Evolutionary conservation across 345 rosid species (phyloP).

Genomic region (Ricinus communis): DNA sequence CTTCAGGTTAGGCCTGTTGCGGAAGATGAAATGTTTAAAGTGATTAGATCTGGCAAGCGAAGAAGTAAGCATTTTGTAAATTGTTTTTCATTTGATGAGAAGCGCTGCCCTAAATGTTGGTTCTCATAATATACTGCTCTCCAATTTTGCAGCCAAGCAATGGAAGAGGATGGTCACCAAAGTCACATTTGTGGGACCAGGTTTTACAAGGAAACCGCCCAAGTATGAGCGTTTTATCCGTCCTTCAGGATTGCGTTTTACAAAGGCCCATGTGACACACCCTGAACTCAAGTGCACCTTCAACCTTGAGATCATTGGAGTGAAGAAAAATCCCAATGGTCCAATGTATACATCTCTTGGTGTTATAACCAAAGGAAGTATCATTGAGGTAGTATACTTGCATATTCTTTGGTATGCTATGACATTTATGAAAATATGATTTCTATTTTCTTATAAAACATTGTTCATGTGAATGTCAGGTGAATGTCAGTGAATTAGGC

Average conservation of each 20-base stretch:
- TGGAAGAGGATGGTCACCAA: slow-evolving; percentile 98
- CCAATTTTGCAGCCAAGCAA: slow-evolving; percentile 64
- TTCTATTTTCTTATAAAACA: not conserved
- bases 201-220: slow-evolving; percentile 93
- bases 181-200: slow-evolving; percentile 85
- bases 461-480: slow-evolving; percentile 45
- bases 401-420: not conserved
- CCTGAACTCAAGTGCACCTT: slow-evolving; percentile 89
- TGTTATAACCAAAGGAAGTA: slow-evolving; percentile 87
- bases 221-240: slow-evolving; percentile 95
- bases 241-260: slow-evolving; percentile 82
- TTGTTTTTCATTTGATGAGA: not conserved
- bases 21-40: slow-evolving; percentile 98
- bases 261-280: slow-evolving; percentile 92
- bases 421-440: not conserved
- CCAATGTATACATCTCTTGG: slow-evolving; percentile 92
- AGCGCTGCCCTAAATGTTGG: not conserved
- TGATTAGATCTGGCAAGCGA: slow-evolving; percentile 79
- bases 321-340: slow-evolving; percentile 92
- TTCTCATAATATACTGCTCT: not conserved
- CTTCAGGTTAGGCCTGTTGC: slow-evolving; percentile 95
- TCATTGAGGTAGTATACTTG: slow-evolving; percentile 61
- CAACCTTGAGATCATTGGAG: slow-evolving; percentile 79
- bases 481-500: slow-evolving; percentile 92
- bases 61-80: slow-evolving; percentile 55